phyloP scores from a whole-genome alignment of 1,284 basidiomycete genomes.

The Puccinia coronata region DNA sequence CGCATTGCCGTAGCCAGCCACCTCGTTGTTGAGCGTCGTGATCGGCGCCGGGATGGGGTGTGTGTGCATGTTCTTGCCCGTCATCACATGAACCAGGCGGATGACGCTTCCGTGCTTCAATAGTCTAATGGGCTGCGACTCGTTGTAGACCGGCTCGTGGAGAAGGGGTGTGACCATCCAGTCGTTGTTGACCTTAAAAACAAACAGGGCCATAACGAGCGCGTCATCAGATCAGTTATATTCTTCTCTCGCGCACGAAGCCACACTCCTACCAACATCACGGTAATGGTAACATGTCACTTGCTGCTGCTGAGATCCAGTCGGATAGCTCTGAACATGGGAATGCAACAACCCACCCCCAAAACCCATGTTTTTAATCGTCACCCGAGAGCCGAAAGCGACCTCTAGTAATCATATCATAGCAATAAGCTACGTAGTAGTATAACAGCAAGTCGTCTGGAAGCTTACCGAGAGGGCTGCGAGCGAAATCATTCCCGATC shows the following conservation, averaged over 20 bases:
- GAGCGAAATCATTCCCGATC: constrained; percentile 85
- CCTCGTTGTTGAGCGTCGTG: constrained; percentile 85
- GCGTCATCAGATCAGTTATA: background rate
- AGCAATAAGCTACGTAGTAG: background rate
- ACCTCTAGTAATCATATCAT: constrained; percentile 65
- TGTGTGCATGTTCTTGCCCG: constrained; percentile 88
- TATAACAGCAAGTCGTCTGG: constrained; percentile 29
- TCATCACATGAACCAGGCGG: constrained; percentile 77
- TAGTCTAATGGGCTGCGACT: constrained; percentile 69
- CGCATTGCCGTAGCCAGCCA: constrained; percentile 86
- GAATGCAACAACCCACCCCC: constrained; percentile 95
- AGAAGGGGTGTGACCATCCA: constrained; percentile 80
- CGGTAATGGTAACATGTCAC: constrained; percentile 99
- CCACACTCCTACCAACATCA: constrained; percentile 64
- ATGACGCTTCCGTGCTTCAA: constrained; percentile 76
- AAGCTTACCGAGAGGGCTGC: constrained; percentile 66
- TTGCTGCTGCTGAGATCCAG: constrained; percentile 92
- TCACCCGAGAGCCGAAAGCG: constrained; percentile 85
- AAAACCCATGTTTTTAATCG: constrained; percentile 96
- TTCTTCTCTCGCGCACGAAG: background rate
- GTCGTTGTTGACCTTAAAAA: constrained; percentile 73
- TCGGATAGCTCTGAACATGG: constrained; percentile 89
- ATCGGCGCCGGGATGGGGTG: constrained; percentile 84
- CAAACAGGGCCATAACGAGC: background rate
- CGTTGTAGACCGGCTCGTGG: constrained; percentile 71